Conservation (phyloP, 306 rosid genomes). For the Prosopis cineraria region DNA sequence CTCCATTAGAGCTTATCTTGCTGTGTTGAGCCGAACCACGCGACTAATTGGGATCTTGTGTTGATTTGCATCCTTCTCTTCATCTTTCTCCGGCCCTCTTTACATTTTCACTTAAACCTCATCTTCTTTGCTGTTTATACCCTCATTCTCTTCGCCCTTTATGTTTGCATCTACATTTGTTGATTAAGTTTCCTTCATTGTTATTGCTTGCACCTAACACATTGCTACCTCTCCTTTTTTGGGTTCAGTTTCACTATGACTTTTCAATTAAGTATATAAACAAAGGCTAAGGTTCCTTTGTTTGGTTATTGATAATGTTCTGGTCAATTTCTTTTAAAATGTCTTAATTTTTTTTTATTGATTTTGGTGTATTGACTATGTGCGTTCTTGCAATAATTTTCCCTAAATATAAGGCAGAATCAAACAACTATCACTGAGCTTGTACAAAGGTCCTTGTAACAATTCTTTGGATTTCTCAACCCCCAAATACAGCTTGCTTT, state of each 20-base stretch:
- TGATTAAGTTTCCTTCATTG: conserved; percentile 36
- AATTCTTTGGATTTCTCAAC: conserved; percentile 66
- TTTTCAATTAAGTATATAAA: not conserved
- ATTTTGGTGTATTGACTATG: not conserved
- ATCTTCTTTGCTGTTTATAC: conserved; percentile 79
- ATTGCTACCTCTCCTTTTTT: no score
- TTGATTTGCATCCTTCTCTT: no score
- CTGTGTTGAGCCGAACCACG: no score
- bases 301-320: not conserved
- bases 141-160: conserved; percentile 68
- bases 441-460: conserved; percentile 53
- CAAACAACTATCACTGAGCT: conserved; percentile 50
- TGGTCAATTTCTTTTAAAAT: conserved; percentile 19
- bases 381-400: not conserved
- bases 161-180: conserved; percentile 79
- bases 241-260: not conserved
- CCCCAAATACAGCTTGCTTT: conserved; percentile 60
- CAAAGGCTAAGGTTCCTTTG: not conserved
- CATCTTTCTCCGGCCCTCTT: no score
- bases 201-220: no score
- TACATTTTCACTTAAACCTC: conserved; percentile 83
- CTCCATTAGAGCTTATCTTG: no score
- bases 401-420: conserved; percentile 76
- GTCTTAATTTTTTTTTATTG: not conserved
- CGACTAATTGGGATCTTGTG: no score